A percentile compares a stretch with the other conserved stretches of the same genome.
phyloP scores from a whole-genome alignment of 371 early-diverging fungal species.

The Haplosporangium sp. region DNA sequence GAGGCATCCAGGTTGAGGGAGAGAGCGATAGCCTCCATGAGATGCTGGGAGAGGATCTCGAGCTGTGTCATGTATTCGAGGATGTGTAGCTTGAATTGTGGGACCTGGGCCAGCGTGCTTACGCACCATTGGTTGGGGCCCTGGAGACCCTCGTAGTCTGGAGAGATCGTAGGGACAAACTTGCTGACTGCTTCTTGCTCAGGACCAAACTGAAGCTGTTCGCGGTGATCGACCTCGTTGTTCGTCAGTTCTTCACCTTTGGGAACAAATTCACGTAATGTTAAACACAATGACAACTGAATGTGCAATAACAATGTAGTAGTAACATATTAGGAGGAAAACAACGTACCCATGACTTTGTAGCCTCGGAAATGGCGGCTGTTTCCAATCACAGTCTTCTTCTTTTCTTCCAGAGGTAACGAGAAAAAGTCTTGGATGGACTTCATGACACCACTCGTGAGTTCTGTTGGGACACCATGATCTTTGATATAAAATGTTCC shows the following conservation, averaged over 20 bases:
- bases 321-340: too few species aligned
- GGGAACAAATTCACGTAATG: background rate
- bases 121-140: slow-evolving; percentile 70
- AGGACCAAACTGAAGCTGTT: slow-evolving; percentile 70
- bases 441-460: slow-evolving; percentile 57
- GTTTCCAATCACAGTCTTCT: slow-evolving; percentile 63
- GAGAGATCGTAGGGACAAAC: slow-evolving; percentile 42
- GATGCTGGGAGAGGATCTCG: slow-evolving; percentile 55
- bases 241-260: slow-evolving; percentile 43
- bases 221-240: slow-evolving; percentile 55
- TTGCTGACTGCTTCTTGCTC: slow-evolving; percentile 51
- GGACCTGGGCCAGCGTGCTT: slow-evolving; percentile 37
- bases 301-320: too few species aligned
- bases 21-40: slow-evolving; percentile 63
- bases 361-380: slow-evolving; percentile 75
- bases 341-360: slow-evolving; percentile 57
- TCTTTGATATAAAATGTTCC: slow-evolving; percentile 73
- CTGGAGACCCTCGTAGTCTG: slow-evolving; percentile 58
- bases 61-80: slow-evolving; percentile 59
- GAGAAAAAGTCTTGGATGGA: slow-evolving; percentile 61
- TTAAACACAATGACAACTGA: background rate
- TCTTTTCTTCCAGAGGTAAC: slow-evolving; percentile 68
- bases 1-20: slow-evolving; percentile 59
- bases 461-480: slow-evolving; percentile 58
- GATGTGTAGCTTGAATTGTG: slow-evolving; percentile 58